Percentiles rank a stretch among this genome's conserved stretches.
Evolutionary conservation across 495 filamentous ascomycete genomes (phyloP).

Genomic region (Aspergillus wentii): DNA sequence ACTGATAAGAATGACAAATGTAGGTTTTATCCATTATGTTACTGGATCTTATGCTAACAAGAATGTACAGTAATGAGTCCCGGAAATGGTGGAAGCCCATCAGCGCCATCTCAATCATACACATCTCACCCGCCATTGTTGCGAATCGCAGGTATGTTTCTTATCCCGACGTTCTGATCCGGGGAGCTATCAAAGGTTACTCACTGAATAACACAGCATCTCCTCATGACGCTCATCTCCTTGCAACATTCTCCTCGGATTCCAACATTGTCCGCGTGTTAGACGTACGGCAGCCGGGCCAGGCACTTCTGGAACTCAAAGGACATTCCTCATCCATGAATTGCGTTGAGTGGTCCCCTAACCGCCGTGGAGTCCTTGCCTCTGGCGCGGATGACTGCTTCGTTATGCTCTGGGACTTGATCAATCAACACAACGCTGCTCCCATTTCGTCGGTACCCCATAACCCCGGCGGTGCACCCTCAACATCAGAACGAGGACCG

Average conservation of each 20-base stretch:
- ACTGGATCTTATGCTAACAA: conserved; percentile 3
- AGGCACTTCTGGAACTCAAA: conserved; percentile 88
- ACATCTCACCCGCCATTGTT: conserved; percentile 79
- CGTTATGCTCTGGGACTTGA: conserved; percentile 90
- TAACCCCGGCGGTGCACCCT: conserved; percentile 30
- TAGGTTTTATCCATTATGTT: conserved; percentile 40
- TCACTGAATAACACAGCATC: conserved; percentile 55
- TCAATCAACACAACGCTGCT: conserved; percentile 60
- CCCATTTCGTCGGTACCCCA: conserved; percentile 32
- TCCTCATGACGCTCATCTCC: conserved; percentile 89
- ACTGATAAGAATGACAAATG: conserved; percentile 83
- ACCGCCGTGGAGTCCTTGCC: conserved; percentile 78
- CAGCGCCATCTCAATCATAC: conserved; percentile 69
- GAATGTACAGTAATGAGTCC: conserved; percentile 38
- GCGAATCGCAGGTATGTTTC: conserved; percentile 62
- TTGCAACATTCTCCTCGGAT: conserved; percentile 94
- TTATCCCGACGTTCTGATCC: not conserved
- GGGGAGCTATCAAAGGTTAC: too few relatives aligned
- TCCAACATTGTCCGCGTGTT: conserved; percentile 90
- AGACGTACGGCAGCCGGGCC: conserved; percentile 93
- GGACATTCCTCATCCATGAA: conserved; percentile 86
- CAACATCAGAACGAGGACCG: conserved; percentile 54
- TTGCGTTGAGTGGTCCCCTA: conserved; percentile 92
- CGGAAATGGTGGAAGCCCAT: conserved; percentile 55
- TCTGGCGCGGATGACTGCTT: conserved; percentile 89